phyloP scores from a whole-genome alignment of 345 rosid species.

The Bretschneidera sinensis region DNA sequence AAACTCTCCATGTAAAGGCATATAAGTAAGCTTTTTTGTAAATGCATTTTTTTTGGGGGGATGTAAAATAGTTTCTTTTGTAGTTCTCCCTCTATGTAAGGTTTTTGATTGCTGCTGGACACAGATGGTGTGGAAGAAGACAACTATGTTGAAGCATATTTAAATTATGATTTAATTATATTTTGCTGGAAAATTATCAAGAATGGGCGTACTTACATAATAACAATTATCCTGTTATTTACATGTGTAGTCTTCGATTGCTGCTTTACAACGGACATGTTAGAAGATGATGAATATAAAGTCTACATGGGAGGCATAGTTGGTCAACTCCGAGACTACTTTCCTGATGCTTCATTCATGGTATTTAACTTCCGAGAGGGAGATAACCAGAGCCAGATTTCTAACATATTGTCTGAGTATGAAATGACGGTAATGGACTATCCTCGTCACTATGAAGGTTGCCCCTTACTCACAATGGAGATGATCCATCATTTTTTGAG shows the following conservation, averaged over 20 bases:
- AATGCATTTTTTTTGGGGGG: too few species aligned
- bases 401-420: constrained; percentile 44
- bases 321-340: constrained; percentile 48
- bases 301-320: constrained; percentile 49
- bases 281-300: constrained; percentile 48
- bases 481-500: constrained; percentile 62
- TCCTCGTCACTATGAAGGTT: constrained; percentile 72
- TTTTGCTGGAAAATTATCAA: background rate
- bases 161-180: background rate
- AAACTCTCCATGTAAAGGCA: too few species aligned
- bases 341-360: constrained; percentile 65
- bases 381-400: constrained; percentile 46
- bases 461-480: constrained; percentile 69
- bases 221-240: constrained; percentile 11
- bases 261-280: constrained; percentile 55
- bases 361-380: constrained; percentile 71
- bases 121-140: too few species aligned
- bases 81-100: too few species aligned
- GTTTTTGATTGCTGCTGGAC: too few species aligned
- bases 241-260: constrained; percentile 51
- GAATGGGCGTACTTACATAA: background rate
- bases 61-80: too few species aligned
- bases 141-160: too few species aligned
- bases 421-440: constrained; percentile 86
- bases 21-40: too few species aligned